Evolutionary conservation across 164 flowering plant species (phyloP), one percentile per base, ranked within the genome.

Genomic region (Aristolochia contorta): DNA sequence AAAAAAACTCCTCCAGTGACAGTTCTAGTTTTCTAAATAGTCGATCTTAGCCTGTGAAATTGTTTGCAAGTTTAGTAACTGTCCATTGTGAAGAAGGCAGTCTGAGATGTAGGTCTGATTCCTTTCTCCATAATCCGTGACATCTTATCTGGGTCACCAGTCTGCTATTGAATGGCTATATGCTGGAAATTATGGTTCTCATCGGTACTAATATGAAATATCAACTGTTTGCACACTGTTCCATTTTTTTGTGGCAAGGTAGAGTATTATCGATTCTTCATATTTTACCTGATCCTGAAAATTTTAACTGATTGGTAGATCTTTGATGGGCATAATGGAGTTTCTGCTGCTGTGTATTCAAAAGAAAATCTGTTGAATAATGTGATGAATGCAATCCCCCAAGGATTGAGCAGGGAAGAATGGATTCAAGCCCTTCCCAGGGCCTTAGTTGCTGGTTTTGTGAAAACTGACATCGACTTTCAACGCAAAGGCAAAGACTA

Each of bases 401-500:
- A 82, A 71, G 92, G 81, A 37, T 59, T 71, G 68, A 71, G 71
- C 55, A 70, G 93, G 63, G 96, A 93, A 55, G 92, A 85, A 72
- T 93, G 97, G 99, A 94, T 90, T 73, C 92, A 86, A 77, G 88
- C 85, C 25, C 89, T 93, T 64, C 99, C 97, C 49, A 81, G 84
- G 58, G 99, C 99, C 8, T 66, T 90, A 47, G 99, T 93, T 54
- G 96, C 91, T 6, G 97, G 92, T 48, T 93, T 93, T 78, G 99
- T 93, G 67, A 93, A 86, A 74, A 88, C 99, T 47, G 97, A 93
- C 70, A 90, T 84, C 47, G 96, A 93, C 71, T 93, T 93, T 74
- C 99, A 90, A 76, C 82, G 83, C 69, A 87, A 77, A 88, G 97
- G 99, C 64, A 37, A 37, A 37, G 43, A 37, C 43, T 37, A 37